Evolutionary conservation across 108 stramenopile species (phyloP), one percentile per base, ranked within the genome.

Genomic region (Epithemia pelagica): DNA sequence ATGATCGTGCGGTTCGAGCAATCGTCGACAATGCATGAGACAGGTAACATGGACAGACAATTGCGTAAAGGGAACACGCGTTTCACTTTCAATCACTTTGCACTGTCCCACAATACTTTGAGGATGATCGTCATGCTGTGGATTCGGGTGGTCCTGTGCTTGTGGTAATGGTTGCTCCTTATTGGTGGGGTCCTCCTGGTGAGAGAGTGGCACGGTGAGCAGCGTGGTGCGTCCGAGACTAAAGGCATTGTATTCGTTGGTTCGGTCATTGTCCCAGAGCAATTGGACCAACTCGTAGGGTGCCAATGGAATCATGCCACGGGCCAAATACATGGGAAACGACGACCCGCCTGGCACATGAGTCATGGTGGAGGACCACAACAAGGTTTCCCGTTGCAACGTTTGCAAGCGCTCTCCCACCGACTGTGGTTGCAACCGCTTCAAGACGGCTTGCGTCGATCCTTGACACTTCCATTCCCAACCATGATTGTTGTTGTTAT

Each of bases 1-100:
- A 24, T 78, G 72, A 32, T 71, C 59, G 37, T 46, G 37, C 15
- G 68, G 57, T 28, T 58, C 65, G 5, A 66, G 64, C n/a, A 84
- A 31, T 7, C 28, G 30, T n/a, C 59, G 65, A 22, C 54, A 73
- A 67, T 77, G 69, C 83, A 84, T 84, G 28, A 84, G 29, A 52
- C 76, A 67, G 5, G 62, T 74, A 23, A 80, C 64, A 18, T n/a
- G 59, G 54, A 84, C 76, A 19, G 61, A 75, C 24, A 84, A 27
- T 0, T 59, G 52, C 0, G 83, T 79, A 31, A 84, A 77, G 10
- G 83, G 83, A 26, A 84, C 74, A 51, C 70, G 71, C 20, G 83
- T 84, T 67, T 84, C 76, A 32, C 70, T 74, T 53, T 75, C 63
- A 30, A 84, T 66, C 51, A 84, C 69, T 30, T 84, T 84, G 54